Base-by-base conservation (phyloP, 2,329 filamentous ascomycete species). In the Hypoxylon rubiginosum region DNA sequence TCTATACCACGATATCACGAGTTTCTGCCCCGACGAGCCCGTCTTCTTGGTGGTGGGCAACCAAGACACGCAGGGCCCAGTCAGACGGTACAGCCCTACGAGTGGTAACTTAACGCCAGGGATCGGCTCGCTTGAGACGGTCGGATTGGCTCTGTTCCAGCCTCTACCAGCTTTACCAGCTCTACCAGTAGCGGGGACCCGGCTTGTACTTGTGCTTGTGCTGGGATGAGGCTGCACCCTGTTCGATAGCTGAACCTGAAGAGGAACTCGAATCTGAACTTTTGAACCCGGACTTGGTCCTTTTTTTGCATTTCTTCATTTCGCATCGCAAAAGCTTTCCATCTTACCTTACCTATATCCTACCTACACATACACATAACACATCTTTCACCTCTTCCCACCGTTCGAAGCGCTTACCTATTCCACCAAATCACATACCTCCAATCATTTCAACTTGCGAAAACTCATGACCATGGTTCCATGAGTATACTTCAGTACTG, bases 21-120 rank as follows among this genome's bases (percentile, higher is more conserved):
- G 24, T 28, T 36, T 51, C 21, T 24, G 4, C 21, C 49, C 49
- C 52, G 32, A 24, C 30, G 48, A 28, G 17, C 13, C 4, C 26
- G 48, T 50, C 15, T 8, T 24, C 24, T 66, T 57, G 46, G 64
- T 64, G 66, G 66, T 66, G 66, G 67, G 54, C 28, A 28, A 59
- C 60, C 61, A 69, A 69, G 67, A 69, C 67, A 69, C 64, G 55
- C 67, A 69, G 67, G 67, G 63, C 64, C 67, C 67, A 51, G 60
- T 61, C 54, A 36, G 52, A 64, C 61, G 67, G 67, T 64, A 64
- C 67, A 69, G 67, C 67, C 67, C 67, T 69, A 69, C 64, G 67
- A 67, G 54, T 69, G 64, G 64, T 67, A 69, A 60, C 57, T 69
- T 57, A 28, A 41, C 46, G 21, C 51, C 56, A 66, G 65, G 64